A percentile compares a stretch with the other conserved stretches of the same genome.
Conservation (phyloP, 768 basidiomycete species). For the Lactarius indigo region DNA sequence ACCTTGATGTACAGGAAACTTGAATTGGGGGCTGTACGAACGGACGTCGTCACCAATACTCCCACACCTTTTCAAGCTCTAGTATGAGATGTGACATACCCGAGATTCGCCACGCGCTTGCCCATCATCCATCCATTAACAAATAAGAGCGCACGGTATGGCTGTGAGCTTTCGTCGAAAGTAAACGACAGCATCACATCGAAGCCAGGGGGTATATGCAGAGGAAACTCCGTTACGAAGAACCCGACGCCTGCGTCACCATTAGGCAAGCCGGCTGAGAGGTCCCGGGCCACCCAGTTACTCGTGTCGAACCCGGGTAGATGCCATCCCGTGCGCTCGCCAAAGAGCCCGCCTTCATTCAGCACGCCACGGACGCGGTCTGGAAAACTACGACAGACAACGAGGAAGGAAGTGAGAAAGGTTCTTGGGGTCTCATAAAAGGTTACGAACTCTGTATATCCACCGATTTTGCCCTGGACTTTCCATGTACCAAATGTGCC, state of each 20-base stretch:
- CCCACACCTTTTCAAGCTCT: neutral
- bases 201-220: constrained; percentile 54
- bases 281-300: constrained; percentile 53
- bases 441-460: constrained; percentile 36
- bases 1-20: constrained; percentile 82
- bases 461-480: constrained; percentile 46
- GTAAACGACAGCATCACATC: constrained; percentile 72
- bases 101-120: constrained; percentile 43
- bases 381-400: constrained; percentile 48
- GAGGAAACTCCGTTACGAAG: constrained; percentile 70
- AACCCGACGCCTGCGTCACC: constrained; percentile 70
- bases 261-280: constrained; percentile 56
- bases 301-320: constrained; percentile 58
- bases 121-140: constrained; percentile 93
- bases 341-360: constrained; percentile 45
- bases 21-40: constrained; percentile 58
- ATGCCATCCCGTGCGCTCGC: constrained; percentile 47
- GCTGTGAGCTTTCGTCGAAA: constrained; percentile 59
- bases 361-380: constrained; percentile 55
- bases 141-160: constrained; percentile 70
- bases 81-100: constrained; percentile 19
- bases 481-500: constrained; percentile 47
- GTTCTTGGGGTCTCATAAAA: neutral
- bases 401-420: neutral
- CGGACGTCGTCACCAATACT: neutral